These are phyloP conservation scores for Nitzschia palea DNA, from an alignment of 108 stramenopile genomes.

Conservation along the genomic window DNA sequence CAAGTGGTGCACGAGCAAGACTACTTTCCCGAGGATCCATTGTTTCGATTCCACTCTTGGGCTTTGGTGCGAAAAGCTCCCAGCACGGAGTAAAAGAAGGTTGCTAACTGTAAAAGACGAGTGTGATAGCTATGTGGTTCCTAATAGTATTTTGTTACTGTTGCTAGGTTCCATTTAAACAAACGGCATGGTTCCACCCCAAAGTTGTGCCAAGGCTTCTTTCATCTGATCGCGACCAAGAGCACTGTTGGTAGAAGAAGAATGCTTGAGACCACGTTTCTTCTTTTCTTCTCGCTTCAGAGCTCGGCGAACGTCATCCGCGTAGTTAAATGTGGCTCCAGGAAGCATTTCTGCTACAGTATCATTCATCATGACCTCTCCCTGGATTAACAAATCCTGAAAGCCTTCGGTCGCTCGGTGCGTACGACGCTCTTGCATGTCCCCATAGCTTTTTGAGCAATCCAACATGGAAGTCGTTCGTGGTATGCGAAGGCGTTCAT, in stretches of 20 bases:
- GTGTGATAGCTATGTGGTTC: background rate
- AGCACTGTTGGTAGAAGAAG: background rate
- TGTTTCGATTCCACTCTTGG: slow-evolving; percentile 10
- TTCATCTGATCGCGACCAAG: background rate
- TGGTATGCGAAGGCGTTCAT: slow-evolving; percentile 49
- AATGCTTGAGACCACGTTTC: background rate
- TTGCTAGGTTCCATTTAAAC: background rate
- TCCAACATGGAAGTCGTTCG: slow-evolving; percentile 46
- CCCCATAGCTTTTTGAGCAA: slow-evolving; percentile 42
- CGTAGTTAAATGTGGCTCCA: slow-evolving; percentile 15
- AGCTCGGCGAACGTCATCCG: slow-evolving; percentile 10
- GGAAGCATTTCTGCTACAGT: slow-evolving; percentile 12
- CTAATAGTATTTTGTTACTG: background rate
- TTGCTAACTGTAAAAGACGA: background rate
- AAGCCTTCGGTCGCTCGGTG: background rate
- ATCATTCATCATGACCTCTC: slow-evolving; percentile 20
- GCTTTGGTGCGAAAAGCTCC: background rate
- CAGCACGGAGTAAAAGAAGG: background rate
- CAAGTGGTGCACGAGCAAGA: background rate
- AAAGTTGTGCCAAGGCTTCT: background rate
- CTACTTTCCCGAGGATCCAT: background rate
- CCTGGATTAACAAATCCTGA: background rate
- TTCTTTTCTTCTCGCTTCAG: background rate
- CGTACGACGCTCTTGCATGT: slow-evolving; percentile 53
- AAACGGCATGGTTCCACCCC: background rate